Percentiles rank a stretch among this genome's conserved stretches.
Evolutionary conservation across 768 basidiomycete genomes (phyloP).

Genomic region (Phanerochaete sordida): DNA sequence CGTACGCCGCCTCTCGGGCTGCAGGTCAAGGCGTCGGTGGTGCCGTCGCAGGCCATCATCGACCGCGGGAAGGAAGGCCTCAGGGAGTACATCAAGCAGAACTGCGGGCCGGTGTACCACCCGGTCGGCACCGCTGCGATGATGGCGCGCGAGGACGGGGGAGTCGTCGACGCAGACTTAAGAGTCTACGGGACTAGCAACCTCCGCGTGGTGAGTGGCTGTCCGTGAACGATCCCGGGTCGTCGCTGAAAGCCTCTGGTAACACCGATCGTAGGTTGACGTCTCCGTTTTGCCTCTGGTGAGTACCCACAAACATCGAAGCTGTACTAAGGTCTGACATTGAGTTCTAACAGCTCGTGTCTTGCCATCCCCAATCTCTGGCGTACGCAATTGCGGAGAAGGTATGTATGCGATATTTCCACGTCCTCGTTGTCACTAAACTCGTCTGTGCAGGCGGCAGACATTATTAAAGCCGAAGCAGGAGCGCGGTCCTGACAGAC

Average conservation of each 20-base stretch:
- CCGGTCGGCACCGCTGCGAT: constrained; percentile 36
- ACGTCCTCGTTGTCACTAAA: too few relatives aligned
- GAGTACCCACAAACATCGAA: neutral
- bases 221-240: neutral
- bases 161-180: constrained; percentile 29
- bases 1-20: neutral
- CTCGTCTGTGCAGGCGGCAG: too few relatives aligned
- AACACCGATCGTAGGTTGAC: neutral
- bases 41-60: neutral
- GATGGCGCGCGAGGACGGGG: constrained; percentile 37
- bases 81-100: constrained; percentile 2
- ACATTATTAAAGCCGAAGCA: too few relatives aligned
- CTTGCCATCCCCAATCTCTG: neutral
- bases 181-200: constrained; percentile 32
- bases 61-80: neutral
- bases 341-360: neutral
- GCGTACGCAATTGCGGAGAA: constrained; percentile 4
- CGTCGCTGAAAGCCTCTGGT: neutral
- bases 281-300: constrained; percentile 1
- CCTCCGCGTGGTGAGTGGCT: constrained; percentile 24
- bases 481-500: too few relatives aligned
- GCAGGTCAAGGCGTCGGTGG: neutral
- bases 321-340: neutral
- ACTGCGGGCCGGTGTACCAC: constrained; percentile 17
- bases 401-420: too few relatives aligned